A percentile compares a stretch with the other conserved stretches of the same genome.
Conservation (phyloP, 1,284 basidiomycete genomes). For the Cutaneotrichosporon sp. region DNA sequence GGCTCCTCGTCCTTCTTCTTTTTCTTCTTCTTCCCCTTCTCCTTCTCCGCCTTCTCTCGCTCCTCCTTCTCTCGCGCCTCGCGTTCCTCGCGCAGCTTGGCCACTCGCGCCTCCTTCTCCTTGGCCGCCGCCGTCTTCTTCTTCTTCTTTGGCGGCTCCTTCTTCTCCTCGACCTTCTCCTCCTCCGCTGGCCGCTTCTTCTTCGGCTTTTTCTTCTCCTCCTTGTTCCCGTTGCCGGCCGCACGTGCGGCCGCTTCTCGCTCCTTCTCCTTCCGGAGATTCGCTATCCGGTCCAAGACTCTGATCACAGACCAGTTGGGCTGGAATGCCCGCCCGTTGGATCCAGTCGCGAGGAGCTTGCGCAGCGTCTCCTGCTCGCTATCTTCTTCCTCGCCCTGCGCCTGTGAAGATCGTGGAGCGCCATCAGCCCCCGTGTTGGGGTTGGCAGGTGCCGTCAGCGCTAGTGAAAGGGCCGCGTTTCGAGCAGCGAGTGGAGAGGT, state of each 20-base stretch:
- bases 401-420: slow-evolving; percentile 26
- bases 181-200: slow-evolving; percentile 22
- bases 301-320: slow-evolving; percentile 45
- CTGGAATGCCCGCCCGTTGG: slow-evolving; percentile 35
- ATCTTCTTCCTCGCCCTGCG: slow-evolving; percentile 24
- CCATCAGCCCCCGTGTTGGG: slow-evolving; percentile 46
- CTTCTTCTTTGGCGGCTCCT: slow-evolving; percentile 16
- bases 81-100: slow-evolving; percentile 11
- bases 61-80: slow-evolving; percentile 14
- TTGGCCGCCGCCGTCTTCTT: slow-evolving; percentile 19
- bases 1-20: slow-evolving; percentile 11
- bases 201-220: slow-evolving; percentile 21
- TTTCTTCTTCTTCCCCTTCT: slow-evolving; percentile 13
- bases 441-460: slow-evolving; percentile 46
- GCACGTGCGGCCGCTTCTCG: slow-evolving; percentile 21
- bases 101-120: slow-evolving; percentile 9
- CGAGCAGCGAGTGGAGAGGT: slow-evolving; percentile 51
- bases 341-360: slow-evolving; percentile 40
- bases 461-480: slow-evolving; percentile 49
- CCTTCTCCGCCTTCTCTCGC: slow-evolving; percentile 12
- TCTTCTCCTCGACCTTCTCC: slow-evolving; percentile 15
- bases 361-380: slow-evolving; percentile 38
- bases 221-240: slow-evolving; percentile 17
- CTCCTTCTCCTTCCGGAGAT: slow-evolving; percentile 24
- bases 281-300: slow-evolving; percentile 33